phyloP scores from a whole-genome alignment of 2,329 filamentous ascomycete species.

The Penicillium sp. region DNA sequence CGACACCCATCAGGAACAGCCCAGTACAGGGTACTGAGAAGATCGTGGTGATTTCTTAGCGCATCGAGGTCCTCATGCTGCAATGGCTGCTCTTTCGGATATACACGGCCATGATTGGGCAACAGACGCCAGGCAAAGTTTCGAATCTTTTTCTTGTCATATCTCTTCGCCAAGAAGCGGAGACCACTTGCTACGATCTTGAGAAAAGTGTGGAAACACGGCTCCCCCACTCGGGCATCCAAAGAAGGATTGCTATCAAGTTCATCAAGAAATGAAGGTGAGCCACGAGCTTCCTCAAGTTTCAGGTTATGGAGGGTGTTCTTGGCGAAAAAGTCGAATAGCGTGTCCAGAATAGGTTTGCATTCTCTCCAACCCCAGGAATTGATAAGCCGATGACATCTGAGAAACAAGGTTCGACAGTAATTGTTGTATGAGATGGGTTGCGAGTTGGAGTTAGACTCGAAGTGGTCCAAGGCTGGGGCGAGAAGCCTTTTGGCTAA shows the following conservation, averaged over 20 bases:
- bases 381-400: slow-evolving; percentile 55
- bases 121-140: slow-evolving; percentile 58
- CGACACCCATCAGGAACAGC: slow-evolving; percentile 53
- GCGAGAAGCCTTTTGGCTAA: slow-evolving; percentile 47
- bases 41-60: slow-evolving; percentile 60
- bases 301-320: slow-evolving; percentile 52
- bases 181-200: slow-evolving; percentile 56
- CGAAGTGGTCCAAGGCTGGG: slow-evolving; percentile 49
- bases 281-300: slow-evolving; percentile 52
- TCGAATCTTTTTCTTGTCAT: slow-evolving; percentile 54
- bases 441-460: slow-evolving; percentile 38
- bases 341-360: slow-evolving; percentile 51
- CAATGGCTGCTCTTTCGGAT: slow-evolving; percentile 57
- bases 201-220: slow-evolving; percentile 58
- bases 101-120: slow-evolving; percentile 60
- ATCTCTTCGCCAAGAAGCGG: slow-evolving; percentile 45
- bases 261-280: slow-evolving; percentile 54
- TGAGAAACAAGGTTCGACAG: slow-evolving; percentile 49
- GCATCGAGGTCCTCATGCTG: slow-evolving; percentile 55
- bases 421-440: slow-evolving; percentile 55
- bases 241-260: slow-evolving; percentile 47
- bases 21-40: slow-evolving; percentile 60
- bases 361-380: slow-evolving; percentile 58
- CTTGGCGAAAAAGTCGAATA: slow-evolving; percentile 61
- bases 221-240: slow-evolving; percentile 48